Evolutionary conservation across 1,284 basidiomycete species (phyloP).

Genomic region (Erythrobasidium hasegawianum): DNA sequence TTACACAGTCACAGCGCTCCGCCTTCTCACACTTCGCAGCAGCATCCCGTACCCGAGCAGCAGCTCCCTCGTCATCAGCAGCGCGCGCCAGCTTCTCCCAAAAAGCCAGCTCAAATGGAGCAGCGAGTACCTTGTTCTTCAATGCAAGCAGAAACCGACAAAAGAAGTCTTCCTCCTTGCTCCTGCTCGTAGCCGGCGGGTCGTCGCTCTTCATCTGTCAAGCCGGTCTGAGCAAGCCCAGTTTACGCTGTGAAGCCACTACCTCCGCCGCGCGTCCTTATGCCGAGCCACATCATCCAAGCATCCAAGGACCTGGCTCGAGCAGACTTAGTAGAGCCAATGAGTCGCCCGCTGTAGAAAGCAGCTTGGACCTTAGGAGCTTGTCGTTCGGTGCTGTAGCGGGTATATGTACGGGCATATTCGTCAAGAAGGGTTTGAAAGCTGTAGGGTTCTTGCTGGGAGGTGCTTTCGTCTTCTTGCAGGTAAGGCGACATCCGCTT

Average conservation of each 20-base stretch:
- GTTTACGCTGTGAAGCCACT: conserved; percentile 23
- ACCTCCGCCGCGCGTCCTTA: conserved; percentile 27
- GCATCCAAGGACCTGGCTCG: conserved; percentile 31
- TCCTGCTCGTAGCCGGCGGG: conserved; percentile 19
- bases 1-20: no score
- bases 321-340: conserved; percentile 7
- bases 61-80: background rate
- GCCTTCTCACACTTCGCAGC: no score
- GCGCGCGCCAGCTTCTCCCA: background rate
- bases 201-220: conserved; percentile 3
- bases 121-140: background rate
- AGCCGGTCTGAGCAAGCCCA: background rate
- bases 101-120: no score
- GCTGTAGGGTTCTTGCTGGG: conserved; percentile 42
- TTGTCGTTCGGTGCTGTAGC: conserved; percentile 42
- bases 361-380: conserved; percentile 39
- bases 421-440: conserved; percentile 45
- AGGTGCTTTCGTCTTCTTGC: conserved; percentile 43
- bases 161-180: background rate
- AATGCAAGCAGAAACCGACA: background rate
- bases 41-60: no score
- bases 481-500: conserved; percentile 35
- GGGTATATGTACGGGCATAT: conserved; percentile 44
- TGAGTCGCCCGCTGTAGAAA: conserved; percentile 37
- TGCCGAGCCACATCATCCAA: conserved; percentile 18